Base-by-base conservation (phyloP, 306 rosid species). In the Lupinus albus region DNA sequence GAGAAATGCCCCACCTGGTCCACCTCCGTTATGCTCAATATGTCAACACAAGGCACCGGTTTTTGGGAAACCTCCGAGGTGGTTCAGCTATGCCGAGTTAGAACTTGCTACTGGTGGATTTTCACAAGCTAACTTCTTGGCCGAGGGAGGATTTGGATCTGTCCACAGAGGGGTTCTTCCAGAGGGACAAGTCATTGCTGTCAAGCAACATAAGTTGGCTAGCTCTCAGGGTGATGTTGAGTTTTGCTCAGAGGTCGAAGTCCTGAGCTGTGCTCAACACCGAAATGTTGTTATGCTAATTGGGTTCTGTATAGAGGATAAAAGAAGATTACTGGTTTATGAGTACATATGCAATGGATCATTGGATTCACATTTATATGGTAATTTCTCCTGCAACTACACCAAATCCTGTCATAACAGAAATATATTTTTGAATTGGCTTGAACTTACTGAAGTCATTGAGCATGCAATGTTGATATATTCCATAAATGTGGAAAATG, bases 21-120 rank as follows among this genome's bases (percentile, higher is more conserved):
- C 99, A 0, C 99, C 97, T 80, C 99, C 99, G 33, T 52, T 94
- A 39, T 94, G 99, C 33, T 94, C 99, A 47, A 94, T 94, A 79
- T 94, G 99, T 61, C 97, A 94, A 71, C 99, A 94, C 82, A 94
- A 94, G 81, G 99, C 99, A 35, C 99, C 99, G 54, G 94, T 86
- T 50, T 93, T 94, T 68, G 99, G 99, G 59, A 90, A 94, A 64
- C 97, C 99, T 74, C 99, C 99, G 32, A 83, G 83, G 72, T 88
- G 96, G 96, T 94, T 90, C 79, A 84, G 89, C 84, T 94, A 88
- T 78, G 89, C 89, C 1, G 99, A 94, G 74, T 80, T 94, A 48
- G 97, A 94, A 80, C 92, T 88, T 57, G 97, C 99, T 17, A 94
- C 99, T 0, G 95, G 97, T 44, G 96, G 99, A 53, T 94, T 94